Evolutionary conservation across 257 asterid genomes (phyloP).

Genomic region (Pogostemon cablin): DNA sequence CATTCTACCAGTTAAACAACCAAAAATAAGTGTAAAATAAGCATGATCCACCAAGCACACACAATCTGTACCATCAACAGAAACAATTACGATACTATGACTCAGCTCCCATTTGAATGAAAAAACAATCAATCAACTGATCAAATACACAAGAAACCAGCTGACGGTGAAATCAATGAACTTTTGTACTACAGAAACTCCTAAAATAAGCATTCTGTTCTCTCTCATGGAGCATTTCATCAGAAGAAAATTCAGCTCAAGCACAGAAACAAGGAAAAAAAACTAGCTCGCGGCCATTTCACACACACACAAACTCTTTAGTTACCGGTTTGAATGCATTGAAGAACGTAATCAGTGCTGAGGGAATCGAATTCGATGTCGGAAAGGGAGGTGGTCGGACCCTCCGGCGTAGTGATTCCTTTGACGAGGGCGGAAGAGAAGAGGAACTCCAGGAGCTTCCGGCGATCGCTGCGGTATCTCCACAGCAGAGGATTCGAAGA

Average conservation of each 20-base stretch:
- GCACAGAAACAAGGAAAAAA: slow-evolving; percentile 17
- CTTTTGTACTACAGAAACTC: slow-evolving; percentile 16
- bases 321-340: slow-evolving; percentile 69
- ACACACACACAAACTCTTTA: neutral
- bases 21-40: neutral
- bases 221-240: neutral
- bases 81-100: neutral
- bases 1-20: slow-evolving; percentile 24
- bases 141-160: neutral
- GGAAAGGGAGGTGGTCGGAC: slow-evolving; percentile 53
- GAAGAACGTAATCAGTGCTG: slow-evolving; percentile 77
- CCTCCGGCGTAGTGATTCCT: slow-evolving; percentile 63
- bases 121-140: slow-evolving; percentile 9
- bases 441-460: slow-evolving; percentile 84
- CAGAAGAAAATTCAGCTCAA: slow-evolving; percentile 26
- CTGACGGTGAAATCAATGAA: neutral
- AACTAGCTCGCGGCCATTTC: neutral
- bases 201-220: slow-evolving; percentile 5
- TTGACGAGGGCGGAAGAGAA: slow-evolving; percentile 59
- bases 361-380: slow-evolving; percentile 65
- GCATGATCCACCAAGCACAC: slow-evolving; percentile 1
- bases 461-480: slow-evolving; percentile 83
- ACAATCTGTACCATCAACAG: neutral
- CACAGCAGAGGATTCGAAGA: slow-evolving; percentile 50
- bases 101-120: slow-evolving; percentile 4